Base-by-base conservation (phyloP, 305 asterid species). In the Fraxinus velutina region DNA sequence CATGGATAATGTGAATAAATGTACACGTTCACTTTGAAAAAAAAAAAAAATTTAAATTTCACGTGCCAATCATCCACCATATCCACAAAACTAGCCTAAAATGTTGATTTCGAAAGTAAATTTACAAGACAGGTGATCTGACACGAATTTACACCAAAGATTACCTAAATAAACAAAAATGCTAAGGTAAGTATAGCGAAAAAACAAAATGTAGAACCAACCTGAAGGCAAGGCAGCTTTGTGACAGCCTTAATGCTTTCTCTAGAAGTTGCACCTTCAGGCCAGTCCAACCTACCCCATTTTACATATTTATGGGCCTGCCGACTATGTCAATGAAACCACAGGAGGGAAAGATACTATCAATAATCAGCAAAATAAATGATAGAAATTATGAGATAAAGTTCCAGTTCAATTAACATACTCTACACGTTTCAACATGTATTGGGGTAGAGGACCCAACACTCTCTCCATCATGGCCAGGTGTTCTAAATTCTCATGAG, bases 251-350 rank as follows among this genome's bases (percentile, higher is more conserved):
- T 94, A 6, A 92, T 93, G 78, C 97, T 94, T 0, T 94, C 98
- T 76, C 97, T 90, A n/a, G 97, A 89, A 2, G 94, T 42, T 15
- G 98, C 96, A 1, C 97, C 94, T 44, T 94, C 97, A 0, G 97
- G 98, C 97, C 97, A 93, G 74, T 93, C 96, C 79, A 94, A 83
- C 78, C 93, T 80, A 55, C 93, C 94, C 90, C 93, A 71, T 80
- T 88, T 86, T 73, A 87, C 87, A 81, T 87, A 89, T 82, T 86
- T 89, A 82, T 87, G 89, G 79, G 89, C 92, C 82, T 89, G 86
- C 30, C 90, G 92, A 84, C 90, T 89, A 77, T 60, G 80, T 24
- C 24, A 83, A 82, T 21, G 33, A 73, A 78, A 84, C 68, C 33
- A 55, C 19, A n/a, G 2, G 75, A 27, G 22, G 75, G 9, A 30